Base-by-base conservation (phyloP, 805 yeast genomes). In the Candida maltosa region DNA sequence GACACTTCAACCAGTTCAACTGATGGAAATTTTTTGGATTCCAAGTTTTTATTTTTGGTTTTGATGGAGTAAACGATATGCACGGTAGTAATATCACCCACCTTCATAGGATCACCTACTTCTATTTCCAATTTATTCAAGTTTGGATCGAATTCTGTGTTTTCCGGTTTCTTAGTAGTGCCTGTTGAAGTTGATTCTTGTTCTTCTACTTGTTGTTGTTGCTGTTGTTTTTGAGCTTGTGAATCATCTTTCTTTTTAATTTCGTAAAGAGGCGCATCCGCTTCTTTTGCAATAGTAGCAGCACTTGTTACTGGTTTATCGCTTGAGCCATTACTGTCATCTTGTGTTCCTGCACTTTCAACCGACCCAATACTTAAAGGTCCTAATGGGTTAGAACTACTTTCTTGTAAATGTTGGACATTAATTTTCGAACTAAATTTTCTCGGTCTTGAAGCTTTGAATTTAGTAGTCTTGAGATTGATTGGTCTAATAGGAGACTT, bases 21-120 rank as follows among this genome's bases (percentile, higher is more conserved):
- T n/a, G 54, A 42, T 45, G 26, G 30, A 58, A 48, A 27, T 52
- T 35, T 50, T 38, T 42, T 46, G 10, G 65, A 42, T 4, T 62
- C 47, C 1, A 60, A 57, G 9, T 75, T 71, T 32, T 69, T 65
- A 6, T 86, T 73, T 32, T 60, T 71, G 11, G 94, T 78, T 22
- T 73, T 74, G 16, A 93, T 86, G 2, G 83, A 75, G 58, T 91
- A 93, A 5, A 85, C 95, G 2, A 91, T 85, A 56, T 93, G 96
- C 1, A 95, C 84, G 27, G 81, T 76, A 0, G 97, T 80, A 29
- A 89, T 61, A 45, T 93, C 98, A 3, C 96, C 96, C 4, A 93
- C 89, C 54, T 86, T 87, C 46, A 80, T 73, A 0, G 97, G 97
- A 56, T 89, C 96, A 2, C 91, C 91, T 9, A 89, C 95, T 2